Base-by-base conservation (phyloP, 306 rosid species). In the Trifolium dubium region DNA sequence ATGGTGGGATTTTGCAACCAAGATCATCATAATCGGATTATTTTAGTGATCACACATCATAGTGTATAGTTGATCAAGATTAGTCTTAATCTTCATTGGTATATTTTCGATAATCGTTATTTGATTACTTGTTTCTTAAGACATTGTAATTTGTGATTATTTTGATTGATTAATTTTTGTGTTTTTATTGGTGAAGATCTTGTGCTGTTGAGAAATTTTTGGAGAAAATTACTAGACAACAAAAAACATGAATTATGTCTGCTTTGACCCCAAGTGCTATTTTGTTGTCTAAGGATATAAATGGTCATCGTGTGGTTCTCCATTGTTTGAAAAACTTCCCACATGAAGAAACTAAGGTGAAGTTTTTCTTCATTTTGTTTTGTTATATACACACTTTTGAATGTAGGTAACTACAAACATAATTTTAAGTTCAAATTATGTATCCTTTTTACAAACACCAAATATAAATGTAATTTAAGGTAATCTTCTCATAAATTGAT, bases 281-380 rank as follows among this genome's bases (percentile, higher is more conserved):
- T 64, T 64, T 46, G 30, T 78, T 91, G 75, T 73, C 83, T 11
- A 89, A 63, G 55, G 86, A 85, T 71, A 23, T 14, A 2, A 85
- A 80, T 71, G 92, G 90, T 67, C 86, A 87, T 43, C 87, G 86
- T 51, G 90, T 87, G 50, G 67, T 87, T 44, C 75, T 81, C 66
- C 58, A 80, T 59, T 89, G 94, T 79, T 37, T 91, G 15, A 80
- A 67, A 51, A 55, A 79, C 68, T 89, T 89, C 51, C 28, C 89
- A 5, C 64, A 2, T 0, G 79, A 84, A 28, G 81, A 84, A 29
- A 91, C 68, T 8, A 46, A 29, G 92, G 97, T 89, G 83, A 34
- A 44, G 12, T 10, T 60, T 15, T 8, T 54, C 44, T 17, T 56
- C 55, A 12, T 76, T 28, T 44, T 66, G 28, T 69, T 28, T 64